Evolutionary conservation across 352 stramenopile species (phyloP).

Genomic region (Thraustotheca clavata): DNA sequence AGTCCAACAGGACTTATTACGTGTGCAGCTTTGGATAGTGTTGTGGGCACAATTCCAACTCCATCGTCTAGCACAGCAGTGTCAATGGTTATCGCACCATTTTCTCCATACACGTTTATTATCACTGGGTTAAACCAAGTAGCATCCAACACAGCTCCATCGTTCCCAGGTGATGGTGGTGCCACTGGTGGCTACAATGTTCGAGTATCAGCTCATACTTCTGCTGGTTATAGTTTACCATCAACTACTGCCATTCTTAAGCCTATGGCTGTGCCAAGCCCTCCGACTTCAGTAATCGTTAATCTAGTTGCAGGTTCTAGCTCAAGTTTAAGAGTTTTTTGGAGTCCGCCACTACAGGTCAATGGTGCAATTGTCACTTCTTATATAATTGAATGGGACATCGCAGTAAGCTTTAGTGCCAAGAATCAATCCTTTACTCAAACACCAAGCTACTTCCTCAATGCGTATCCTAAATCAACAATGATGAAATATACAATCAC

Average conservation of each 20-base stretch:
- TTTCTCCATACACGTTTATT: slow-evolving; percentile 44
- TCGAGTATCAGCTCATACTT: slow-evolving; percentile 52
- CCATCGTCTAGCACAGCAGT: slow-evolving; percentile 31
- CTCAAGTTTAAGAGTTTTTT: slow-evolving; percentile 78
- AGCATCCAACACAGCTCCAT: slow-evolving; percentile 28
- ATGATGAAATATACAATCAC: slow-evolving; percentile 65
- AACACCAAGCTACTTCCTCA: slow-evolving; percentile 36
- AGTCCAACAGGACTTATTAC: slow-evolving; percentile 33
- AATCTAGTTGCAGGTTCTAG: slow-evolving; percentile 59
- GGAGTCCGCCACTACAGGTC: slow-evolving; percentile 69
- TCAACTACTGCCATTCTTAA: slow-evolving; percentile 61
- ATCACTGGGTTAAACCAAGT: slow-evolving; percentile 41
- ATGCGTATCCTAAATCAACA: slow-evolving; percentile 35
- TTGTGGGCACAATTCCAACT: slow-evolving; percentile 26
- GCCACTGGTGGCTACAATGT: slow-evolving; percentile 45
- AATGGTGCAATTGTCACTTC: slow-evolving; percentile 75
- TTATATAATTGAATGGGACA: slow-evolving; percentile 87
- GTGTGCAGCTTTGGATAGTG: slow-evolving; percentile 43
- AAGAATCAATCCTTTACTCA: slow-evolving; percentile 31
- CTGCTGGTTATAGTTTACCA: slow-evolving; percentile 52
- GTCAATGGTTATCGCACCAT: slow-evolving; percentile 37
- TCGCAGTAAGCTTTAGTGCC: slow-evolving; percentile 34
- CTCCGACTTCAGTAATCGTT: slow-evolving; percentile 60
- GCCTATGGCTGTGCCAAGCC: slow-evolving; percentile 74
- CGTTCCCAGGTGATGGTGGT: slow-evolving; percentile 29